A percentile compares a stretch with the other conserved stretches of the same genome.
phyloP scores from a whole-genome alignment of 257 asterid species.

The Schizonepeta tenuifolia region DNA sequence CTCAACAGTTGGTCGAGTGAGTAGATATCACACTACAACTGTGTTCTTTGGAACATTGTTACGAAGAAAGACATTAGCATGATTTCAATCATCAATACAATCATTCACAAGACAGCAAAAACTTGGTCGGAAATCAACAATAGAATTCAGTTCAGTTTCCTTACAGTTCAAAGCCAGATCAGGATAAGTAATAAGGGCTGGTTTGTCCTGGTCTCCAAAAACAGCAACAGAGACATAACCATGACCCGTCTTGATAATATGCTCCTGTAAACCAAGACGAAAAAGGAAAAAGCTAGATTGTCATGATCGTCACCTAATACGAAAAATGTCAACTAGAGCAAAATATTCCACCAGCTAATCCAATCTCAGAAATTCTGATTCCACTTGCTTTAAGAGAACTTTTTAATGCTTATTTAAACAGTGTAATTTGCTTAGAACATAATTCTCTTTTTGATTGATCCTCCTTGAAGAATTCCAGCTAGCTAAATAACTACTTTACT shows the following conservation, averaged over 20 bases:
- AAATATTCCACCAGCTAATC: slow-evolving; percentile 41
- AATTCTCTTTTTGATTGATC: slow-evolving; percentile 34
- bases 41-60: slow-evolving; percentile 1
- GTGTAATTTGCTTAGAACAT: slow-evolving; percentile 28
- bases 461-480: slow-evolving; percentile 35
- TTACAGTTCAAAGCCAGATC: slow-evolving; percentile 95
- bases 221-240: slow-evolving; percentile 86
- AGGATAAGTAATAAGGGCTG: slow-evolving; percentile 93
- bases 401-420: slow-evolving; percentile 24
- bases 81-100: slow-evolving; percentile 24
- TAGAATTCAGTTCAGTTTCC: slow-evolving; percentile 34
- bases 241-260: slow-evolving; percentile 73
- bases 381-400: slow-evolving; percentile 31
- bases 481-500: slow-evolving; percentile 30
- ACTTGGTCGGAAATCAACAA: slow-evolving; percentile 12
- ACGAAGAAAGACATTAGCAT: slow-evolving; percentile 13
- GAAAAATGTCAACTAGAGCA: slow-evolving; percentile 30
- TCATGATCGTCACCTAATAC: slow-evolving; percentile 30
- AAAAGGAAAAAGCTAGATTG: slow-evolving; percentile 36
- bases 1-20: neutral
- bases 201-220: slow-evolving; percentile 94
- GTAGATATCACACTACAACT: neutral
- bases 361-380: slow-evolving; percentile 26
- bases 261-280: slow-evolving; percentile 68
- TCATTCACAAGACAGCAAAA: slow-evolving; percentile 23